Percentiles rank a stretch among this genome's conserved stretches.
Conservation (phyloP, 345 rosid genomes). For the Zanthoxylum bungeanum region DNA sequence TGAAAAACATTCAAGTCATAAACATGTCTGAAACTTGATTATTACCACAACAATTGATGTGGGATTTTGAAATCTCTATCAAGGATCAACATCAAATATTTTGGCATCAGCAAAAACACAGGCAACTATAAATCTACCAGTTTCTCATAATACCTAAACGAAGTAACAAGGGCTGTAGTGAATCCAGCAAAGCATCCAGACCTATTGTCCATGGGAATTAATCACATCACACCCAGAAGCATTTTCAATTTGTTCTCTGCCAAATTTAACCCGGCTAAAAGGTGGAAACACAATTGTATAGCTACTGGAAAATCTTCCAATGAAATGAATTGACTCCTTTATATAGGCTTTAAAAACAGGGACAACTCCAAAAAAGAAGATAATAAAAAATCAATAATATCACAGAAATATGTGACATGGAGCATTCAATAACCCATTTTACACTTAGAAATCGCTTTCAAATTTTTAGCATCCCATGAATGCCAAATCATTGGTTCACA, state of each 20-base stretch:
- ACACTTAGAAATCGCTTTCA: background rate
- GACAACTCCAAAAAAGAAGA: background rate
- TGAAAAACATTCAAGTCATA: background rate
- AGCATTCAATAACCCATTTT: background rate
- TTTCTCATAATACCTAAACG: background rate
- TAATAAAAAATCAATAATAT: background rate
- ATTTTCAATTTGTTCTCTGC: background rate
- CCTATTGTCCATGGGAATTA: background rate
- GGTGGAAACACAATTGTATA: background rate
- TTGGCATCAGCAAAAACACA: background rate
- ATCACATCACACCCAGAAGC: background rate
- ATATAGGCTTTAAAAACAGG: background rate
- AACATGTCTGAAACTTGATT: background rate
- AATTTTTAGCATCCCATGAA: background rate
- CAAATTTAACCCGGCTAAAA: background rate
- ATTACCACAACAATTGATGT: background rate
- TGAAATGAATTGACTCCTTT: background rate
- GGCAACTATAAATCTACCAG: background rate
- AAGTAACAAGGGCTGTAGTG: background rate
- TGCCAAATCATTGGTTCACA: background rate
- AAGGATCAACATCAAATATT: background rate
- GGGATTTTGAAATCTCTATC: background rate
- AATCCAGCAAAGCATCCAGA: background rate
- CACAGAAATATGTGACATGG: background rate
- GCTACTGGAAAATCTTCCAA: background rate